phyloP scores from a whole-genome alignment of 306 rosid species.

The Pachyrhizus erosus region DNA sequence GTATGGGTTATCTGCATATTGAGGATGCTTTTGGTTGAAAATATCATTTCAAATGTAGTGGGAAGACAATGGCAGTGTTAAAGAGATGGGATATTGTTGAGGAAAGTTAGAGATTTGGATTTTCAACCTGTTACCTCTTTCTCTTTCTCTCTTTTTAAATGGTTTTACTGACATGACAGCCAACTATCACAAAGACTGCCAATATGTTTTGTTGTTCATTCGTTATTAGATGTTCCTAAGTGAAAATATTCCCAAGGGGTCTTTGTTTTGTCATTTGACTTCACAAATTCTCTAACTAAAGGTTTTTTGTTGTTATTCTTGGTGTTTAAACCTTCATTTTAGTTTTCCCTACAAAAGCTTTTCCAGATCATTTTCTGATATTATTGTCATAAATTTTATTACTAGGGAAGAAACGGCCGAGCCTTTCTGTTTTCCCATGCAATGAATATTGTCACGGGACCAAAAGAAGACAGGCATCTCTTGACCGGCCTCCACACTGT shows the following conservation, averaged over 20 bases:
- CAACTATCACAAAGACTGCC: slow-evolving; percentile 19
- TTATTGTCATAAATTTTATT: slow-evolving; percentile 40
- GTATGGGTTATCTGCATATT: neutral
- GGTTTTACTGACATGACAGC: slow-evolving; percentile 13
- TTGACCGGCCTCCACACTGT: slow-evolving; percentile 97
- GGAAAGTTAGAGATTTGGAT: slow-evolving; percentile 21
- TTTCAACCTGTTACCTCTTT: neutral
- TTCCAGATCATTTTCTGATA: slow-evolving; percentile 33
- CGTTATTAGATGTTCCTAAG: neutral
- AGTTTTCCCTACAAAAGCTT: slow-evolving; percentile 18
- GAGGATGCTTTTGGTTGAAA: slow-evolving; percentile 33
- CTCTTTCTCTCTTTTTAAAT: neutral
- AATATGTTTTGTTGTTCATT: slow-evolving; percentile 10
- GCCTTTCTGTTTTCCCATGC: slow-evolving; percentile 98
- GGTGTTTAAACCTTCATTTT: slow-evolving; percentile 14
- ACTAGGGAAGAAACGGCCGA: slow-evolving; percentile 90
- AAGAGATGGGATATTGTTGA: neutral
- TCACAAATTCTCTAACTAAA: neutral
- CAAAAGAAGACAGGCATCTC: slow-evolving; percentile 92
- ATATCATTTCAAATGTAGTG: neutral
- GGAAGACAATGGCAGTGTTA: slow-evolving; percentile 27
- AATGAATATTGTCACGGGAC: slow-evolving; percentile 81
- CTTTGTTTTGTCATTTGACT: slow-evolving; percentile 27
- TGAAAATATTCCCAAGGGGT: slow-evolving; percentile 22
- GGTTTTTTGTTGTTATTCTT: slow-evolving; percentile 34